Evolutionary conservation across 441 rosid genomes (phyloP), one percentile per base, ranked within the genome.

Genomic region (Gossypium davidsonii): DNA sequence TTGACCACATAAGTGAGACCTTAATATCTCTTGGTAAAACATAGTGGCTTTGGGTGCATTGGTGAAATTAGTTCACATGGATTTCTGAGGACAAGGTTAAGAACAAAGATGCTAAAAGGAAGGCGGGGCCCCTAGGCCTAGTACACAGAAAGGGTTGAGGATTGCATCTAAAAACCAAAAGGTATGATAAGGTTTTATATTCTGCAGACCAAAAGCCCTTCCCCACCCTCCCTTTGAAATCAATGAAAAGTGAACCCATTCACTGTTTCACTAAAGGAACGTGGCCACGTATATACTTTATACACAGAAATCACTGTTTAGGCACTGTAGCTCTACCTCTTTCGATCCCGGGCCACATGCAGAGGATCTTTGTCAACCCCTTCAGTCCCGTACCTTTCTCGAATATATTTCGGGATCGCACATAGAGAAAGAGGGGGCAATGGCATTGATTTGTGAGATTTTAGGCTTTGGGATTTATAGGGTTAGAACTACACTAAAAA

Each of bases 341-440:
- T 72, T 57, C 31, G 23, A 46, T 53, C 58, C 23, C 58, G 42
- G 48, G 51, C 26, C 70, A 49, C 67, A 28, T 67, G 51, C 78
- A 83, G 77, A 76, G 81, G 75, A 85, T 85, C 77, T 83, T 81
- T 79, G 78, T 78, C 79, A 77, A 80, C 37, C 73, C 74, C 18
- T 67, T 49, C 79, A 80, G 83, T 72, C 75, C 76, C 66, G 84
- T 79, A 83, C 84, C 74, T 81, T 73, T 77, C 87, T 78, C 84
- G 84, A 78, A 82, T 74, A 66, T 60, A 75, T 82, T 85, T 86
- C 81, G 89, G 86, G 89, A 83, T 86, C 77, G 77, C 77, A 73
- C 49, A 62, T 25, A 31, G 23, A 28, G 8, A 37, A 12, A 39
- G 67, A 73, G 20, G 69, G 51, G 46, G 8, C 26, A 39, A 44